Base-by-base conservation (phyloP, 2,329 filamentous ascomycete species). In the Scortechinia acanthostroma region DNA sequence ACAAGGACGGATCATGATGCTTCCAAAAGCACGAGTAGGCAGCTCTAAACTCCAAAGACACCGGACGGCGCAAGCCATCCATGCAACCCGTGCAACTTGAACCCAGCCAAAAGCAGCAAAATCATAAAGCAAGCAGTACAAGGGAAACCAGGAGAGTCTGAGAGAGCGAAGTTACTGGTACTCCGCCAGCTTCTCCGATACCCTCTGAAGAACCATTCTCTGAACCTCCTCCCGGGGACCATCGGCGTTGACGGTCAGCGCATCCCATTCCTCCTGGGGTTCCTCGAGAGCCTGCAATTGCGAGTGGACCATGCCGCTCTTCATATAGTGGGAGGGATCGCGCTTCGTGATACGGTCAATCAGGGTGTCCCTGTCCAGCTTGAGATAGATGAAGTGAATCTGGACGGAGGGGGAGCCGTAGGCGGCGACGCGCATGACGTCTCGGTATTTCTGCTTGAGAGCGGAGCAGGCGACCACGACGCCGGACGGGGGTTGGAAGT, bases 241-340 rank as follows among this genome's bases (percentile, higher is more conserved):
- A 6, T 40, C 35, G 17, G 20, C 35, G 17, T 40, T 40, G 35
- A 40, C 17, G 6, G 35, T 40, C 10, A 40, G 6, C 6, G 35
- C 35, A 40, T 40, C 35, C 35, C 35, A 40, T 19, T 40, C 35
- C 6, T 17, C 35, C 35, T 10, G 35, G 0, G 82, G 82, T 56
- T 79, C 76, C 56, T 86, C 81, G n/a, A 86, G 65, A 25, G 68
- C 73, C 46, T 73, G 69, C 49, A 86, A 71, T 58, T 86, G 82
- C 51, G 78, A 83, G 47, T 74, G 70, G 4, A 86, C 79, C 82
- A 86, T 86, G 42, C 68, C 68, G 45, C 77, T 76, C 64, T 85
- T 85, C 81, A 86, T 85, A 53, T 83, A 86, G 54, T 86, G 82
- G 21, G 73, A 72, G n/a, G n/a, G n/a, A 56, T 80, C 61, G 42